Percentiles rank a stretch among this genome's conserved stretches.
These are phyloP conservation scores for Penicillium flavigenum DNA, from an alignment of 495 filamentous ascomycete species.

Conservation along the genomic window DNA sequence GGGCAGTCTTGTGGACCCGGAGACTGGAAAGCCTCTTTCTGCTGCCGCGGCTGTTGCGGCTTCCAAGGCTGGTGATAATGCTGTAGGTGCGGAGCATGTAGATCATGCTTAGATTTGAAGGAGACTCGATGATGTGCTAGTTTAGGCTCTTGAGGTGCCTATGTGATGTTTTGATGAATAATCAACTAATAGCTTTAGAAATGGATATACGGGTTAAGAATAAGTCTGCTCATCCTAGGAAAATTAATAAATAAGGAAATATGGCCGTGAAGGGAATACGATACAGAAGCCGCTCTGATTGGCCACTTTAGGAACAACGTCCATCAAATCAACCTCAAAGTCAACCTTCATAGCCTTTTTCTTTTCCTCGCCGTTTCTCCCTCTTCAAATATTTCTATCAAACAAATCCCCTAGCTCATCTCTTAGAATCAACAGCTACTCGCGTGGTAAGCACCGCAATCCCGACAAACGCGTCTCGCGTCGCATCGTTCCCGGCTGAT, in stretches of 20 bases:
- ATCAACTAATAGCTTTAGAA: neutral
- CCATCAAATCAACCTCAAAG: neutral
- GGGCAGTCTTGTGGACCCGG: slow-evolving; percentile 48
- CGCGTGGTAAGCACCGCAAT: neutral
- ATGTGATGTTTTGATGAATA: neutral
- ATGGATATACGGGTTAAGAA: neutral
- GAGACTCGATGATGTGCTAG: neutral
- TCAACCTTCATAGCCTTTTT: neutral
- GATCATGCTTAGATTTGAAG: slow-evolving; percentile 20
- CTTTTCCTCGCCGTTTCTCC: neutral
- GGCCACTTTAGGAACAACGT: slow-evolving; percentile 32
- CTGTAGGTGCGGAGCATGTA: slow-evolving; percentile 27
- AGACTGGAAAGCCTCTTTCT: slow-evolving; percentile 36
- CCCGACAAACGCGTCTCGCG: neutral
- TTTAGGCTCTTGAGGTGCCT: neutral
- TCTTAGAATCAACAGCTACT: neutral
- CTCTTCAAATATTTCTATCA: neutral
- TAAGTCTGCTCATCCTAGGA: neutral
- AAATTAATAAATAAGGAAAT: too few relatives aligned
- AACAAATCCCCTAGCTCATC: neutral
- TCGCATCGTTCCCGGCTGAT: neutral
- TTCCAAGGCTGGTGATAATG: slow-evolving; percentile 19
- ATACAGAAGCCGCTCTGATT: slow-evolving; percentile 24
- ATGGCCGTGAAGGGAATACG: neutral
- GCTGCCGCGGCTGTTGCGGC: slow-evolving; percentile 8